Percentiles rank a stretch among this genome's conserved stretches.
Conservation (phyloP, 345 rosid species). For the Moricandia moricandioides region DNA sequence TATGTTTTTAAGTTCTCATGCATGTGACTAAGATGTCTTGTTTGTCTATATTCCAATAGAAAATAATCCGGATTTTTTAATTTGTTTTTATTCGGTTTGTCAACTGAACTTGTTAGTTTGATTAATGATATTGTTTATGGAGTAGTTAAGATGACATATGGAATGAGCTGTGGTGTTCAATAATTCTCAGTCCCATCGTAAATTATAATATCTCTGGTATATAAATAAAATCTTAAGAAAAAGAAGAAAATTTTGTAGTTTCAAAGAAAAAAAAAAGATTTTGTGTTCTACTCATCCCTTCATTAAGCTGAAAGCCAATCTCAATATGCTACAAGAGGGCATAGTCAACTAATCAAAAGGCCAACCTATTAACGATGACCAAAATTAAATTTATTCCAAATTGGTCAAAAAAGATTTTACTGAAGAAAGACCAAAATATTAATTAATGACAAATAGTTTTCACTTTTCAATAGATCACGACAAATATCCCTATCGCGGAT, state of each 20-base stretch:
- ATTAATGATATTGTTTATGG: slow-evolving; percentile 1
- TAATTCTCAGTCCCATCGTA: slow-evolving; percentile 1
- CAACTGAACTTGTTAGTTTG: not conserved
- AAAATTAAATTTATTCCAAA: not conserved
- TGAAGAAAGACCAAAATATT: not conserved
- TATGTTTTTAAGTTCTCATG: not conserved
- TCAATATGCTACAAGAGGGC: not conserved
- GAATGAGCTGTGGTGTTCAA: slow-evolving; percentile 23
- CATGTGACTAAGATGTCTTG: not conserved
- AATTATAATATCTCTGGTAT: not conserved
- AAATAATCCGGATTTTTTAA: not conserved
- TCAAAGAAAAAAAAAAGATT: too few species aligned
- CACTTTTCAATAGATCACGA: not conserved
- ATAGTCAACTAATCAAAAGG: not conserved
- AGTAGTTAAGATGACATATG: slow-evolving; percentile 32
- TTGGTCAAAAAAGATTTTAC: not conserved
- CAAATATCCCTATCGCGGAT: not conserved
- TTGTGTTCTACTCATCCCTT: not conserved
- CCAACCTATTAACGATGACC: not conserved
- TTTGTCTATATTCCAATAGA: not conserved
- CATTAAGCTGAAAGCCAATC: slow-evolving; percentile 6
- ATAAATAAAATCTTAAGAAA: not conserved
- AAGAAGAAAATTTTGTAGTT: not conserved
- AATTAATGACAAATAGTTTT: not conserved
- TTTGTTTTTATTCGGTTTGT: not conserved